Percentiles rank a stretch among this genome's conserved stretches.
phyloP scores from a whole-genome alignment of 257 asterid genomes.

The Solanum corneliomulleri region DNA sequence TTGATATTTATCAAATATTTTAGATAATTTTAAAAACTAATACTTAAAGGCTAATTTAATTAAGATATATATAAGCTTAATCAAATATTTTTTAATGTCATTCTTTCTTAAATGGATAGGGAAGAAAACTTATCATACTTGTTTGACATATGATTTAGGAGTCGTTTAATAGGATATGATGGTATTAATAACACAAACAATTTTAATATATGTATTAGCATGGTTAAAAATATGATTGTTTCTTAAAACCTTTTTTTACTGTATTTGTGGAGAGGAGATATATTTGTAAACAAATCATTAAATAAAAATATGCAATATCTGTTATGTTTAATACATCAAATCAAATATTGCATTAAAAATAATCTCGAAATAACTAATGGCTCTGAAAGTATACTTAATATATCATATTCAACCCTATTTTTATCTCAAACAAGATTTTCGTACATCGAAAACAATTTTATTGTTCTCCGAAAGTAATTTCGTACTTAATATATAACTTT shows the following conservation, averaged over 20 bases:
- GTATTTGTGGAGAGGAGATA: not conserved
- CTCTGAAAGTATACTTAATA: too few species aligned
- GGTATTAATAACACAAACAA: not conserved
- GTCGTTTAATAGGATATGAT: not conserved
- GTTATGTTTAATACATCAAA: too few species aligned
- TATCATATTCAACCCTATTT: too few species aligned
- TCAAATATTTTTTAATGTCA: not conserved
- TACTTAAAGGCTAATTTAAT: not conserved
- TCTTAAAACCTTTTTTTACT: too few species aligned
- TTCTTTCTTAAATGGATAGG: too few species aligned
- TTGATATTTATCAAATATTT: not conserved
- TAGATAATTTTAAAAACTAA: not conserved
- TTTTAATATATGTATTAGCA: not conserved
- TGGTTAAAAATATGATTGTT: not conserved
- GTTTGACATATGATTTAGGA: not conserved
- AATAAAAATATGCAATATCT: not conserved
- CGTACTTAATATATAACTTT: not conserved
- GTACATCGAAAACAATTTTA: not conserved
- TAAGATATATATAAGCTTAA: not conserved
- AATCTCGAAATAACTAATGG: too few species aligned
- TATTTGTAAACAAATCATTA: too few species aligned
- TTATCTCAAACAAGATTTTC: not conserved
- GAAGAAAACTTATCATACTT: not conserved
- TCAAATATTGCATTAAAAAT: too few species aligned
- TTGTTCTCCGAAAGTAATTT: not conserved